These are phyloP conservation scores for Raphanus hybrid DNA, from an alignment of 441 rosid genomes.

Conservation along the genomic window DNA sequence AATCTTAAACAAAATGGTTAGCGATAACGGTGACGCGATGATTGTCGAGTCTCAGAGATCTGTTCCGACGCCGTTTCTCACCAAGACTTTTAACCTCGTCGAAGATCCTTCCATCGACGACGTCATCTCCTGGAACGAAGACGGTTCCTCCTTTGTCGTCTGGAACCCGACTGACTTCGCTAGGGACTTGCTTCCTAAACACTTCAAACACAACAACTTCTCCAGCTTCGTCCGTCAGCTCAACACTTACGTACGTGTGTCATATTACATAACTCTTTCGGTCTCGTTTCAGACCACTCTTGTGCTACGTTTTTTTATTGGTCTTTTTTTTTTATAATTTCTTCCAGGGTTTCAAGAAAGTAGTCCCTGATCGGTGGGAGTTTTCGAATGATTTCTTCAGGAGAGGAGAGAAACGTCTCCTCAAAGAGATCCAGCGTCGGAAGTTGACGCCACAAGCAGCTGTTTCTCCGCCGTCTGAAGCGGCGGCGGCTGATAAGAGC, in stretches of 20 bases:
- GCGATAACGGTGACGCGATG: slow-evolving; percentile 29
- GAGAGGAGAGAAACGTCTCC: slow-evolving; percentile 64
- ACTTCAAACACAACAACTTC: slow-evolving; percentile 73
- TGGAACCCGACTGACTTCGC: slow-evolving; percentile 71
- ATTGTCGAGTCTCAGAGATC: slow-evolving; percentile 55
- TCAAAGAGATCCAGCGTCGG: slow-evolving; percentile 73
- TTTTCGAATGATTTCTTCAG: slow-evolving; percentile 64
- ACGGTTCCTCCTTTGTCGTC: slow-evolving; percentile 66
- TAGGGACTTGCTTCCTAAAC: slow-evolving; percentile 65
- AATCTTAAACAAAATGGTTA: background rate
- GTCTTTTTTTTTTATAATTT: background rate
- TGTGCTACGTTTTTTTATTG: background rate
- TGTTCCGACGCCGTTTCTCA: slow-evolving; percentile 64
- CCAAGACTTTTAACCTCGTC: slow-evolving; percentile 62
- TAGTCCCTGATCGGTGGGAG: slow-evolving; percentile 81
- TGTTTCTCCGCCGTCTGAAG: slow-evolving; percentile 17
- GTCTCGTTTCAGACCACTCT: background rate
- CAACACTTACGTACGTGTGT: slow-evolving; percentile 58
- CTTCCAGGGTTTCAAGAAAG: slow-evolving; percentile 64
- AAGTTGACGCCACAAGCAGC: slow-evolving; percentile 41
- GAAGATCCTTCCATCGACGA: slow-evolving; percentile 59
- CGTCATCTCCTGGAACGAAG: slow-evolving; percentile 71
- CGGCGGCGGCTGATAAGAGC: slow-evolving; percentile 25
- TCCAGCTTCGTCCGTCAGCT: slow-evolving; percentile 78
- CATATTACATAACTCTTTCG: background rate